Base-by-base conservation (phyloP, 768 basidiomycete genomes). In the Leccinum pellstonianum region DNA sequence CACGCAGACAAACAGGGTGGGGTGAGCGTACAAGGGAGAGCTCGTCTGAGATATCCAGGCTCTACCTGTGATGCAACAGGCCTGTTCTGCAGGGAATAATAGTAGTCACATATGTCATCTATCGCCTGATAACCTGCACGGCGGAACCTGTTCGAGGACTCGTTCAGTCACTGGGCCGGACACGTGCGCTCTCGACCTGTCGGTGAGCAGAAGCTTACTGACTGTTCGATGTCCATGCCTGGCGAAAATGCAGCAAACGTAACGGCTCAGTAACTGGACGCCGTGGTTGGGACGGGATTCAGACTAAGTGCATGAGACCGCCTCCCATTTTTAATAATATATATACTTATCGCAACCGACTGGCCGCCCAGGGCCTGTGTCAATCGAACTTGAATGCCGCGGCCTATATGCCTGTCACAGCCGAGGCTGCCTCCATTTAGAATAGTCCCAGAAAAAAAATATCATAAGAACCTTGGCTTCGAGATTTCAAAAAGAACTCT, bases 91-190 rank as follows among this genome's bases (percentile, higher is more conserved):
- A 95, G 74, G 4, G 83, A 81, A 60, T 82, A 79, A 68, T 90
- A 93, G 71, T 93, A 94, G 64, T 94, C 91, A 73, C 93, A 95
- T 58, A 97, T 94, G 59, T 86, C 78, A 74, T 95, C 91, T 58
- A 95, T 87, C 12, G 91, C 91, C 58, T 86, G 84, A 71, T 95
- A 91, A 48, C 91, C 93, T 43, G 90, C 89, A 68, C 84, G 87
- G 55, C 92, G 83, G 71, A 95, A 93, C 66, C 90, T 51, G 48
- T 15, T 91, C 19, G 29, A 29, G 29, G 31, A 31, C 47, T 27
- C 15, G 21, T 21, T 57, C 27, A 57, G 38, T 7, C 11, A 46
- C 23, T 29, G 15, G 12, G 17, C 38, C 19, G 12, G 23, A 12
- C 11, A 57, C 12, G 6, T n/a, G 7, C 4, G 3, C 31, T 19